phyloP scores from a whole-genome alignment of 208 protist species.

The Leishmania tarentolae region DNA sequence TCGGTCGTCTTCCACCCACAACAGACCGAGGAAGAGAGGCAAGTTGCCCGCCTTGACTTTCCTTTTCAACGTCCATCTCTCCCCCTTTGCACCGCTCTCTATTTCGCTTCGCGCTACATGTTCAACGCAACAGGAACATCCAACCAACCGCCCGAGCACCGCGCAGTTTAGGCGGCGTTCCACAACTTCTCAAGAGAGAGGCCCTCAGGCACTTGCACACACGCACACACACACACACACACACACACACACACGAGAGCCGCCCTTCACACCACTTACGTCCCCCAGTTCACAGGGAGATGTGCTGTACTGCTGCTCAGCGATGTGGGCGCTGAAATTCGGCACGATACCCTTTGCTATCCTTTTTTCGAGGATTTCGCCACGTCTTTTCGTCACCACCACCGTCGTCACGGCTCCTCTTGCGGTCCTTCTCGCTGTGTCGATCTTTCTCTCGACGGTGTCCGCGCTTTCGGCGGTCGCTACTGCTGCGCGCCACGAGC shows the following conservation, averaged over 20 bases:
- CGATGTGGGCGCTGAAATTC: not conserved
- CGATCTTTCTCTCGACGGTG: not conserved
- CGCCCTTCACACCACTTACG: not conserved
- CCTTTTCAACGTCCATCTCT: not conserved
- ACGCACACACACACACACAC: not conserved
- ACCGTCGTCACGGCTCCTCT: not conserved
- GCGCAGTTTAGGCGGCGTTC: not conserved
- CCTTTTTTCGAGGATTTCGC: not conserved
- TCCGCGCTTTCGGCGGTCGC: not conserved
- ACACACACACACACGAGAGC: not conserved
- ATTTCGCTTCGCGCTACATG: not conserved
- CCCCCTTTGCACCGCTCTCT: not conserved
- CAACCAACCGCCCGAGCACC: not conserved
- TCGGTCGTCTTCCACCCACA: not conserved
- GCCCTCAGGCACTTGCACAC: too few relatives aligned
- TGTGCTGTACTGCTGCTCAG: not conserved
- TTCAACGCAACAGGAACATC: not conserved
- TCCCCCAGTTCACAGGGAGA: too few relatives aligned
- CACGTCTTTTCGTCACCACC: not conserved
- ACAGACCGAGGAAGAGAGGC: not conserved
- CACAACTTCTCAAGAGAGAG: not conserved
- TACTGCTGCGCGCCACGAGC: not conserved
- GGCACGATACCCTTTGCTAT: not conserved
- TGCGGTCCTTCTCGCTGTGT: not conserved
- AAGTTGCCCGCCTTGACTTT: too few relatives aligned